Base-by-base conservation (phyloP, 371 early-diverging fungal species). In the Mucor sp. region DNA sequence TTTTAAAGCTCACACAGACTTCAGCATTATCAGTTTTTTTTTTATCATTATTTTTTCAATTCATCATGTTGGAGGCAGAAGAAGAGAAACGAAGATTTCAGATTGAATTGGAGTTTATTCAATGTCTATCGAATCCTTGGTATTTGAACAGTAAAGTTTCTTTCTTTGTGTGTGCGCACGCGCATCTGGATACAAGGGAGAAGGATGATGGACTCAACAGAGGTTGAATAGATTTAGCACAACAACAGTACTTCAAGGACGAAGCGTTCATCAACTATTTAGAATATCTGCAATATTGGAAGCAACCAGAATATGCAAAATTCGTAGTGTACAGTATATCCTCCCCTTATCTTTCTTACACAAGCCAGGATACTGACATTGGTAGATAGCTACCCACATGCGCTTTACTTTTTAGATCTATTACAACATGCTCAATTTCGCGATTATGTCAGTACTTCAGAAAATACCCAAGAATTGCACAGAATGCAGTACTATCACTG, bases 41-140 rank as follows among this genome's bases (percentile, higher is more conserved):
- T 15, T 28, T 30, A 6, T 33, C 43, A n/a, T n/a, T n/a, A n/a
- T 44, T 69, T 39, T 57, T 58, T 30, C 32, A 30, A 28, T 14
- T 58, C 0, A 19, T 21, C 21, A 64, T 62, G 48, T 17, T 68
- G 59, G 67, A 74, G 41, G 50, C 57, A 60, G 81, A 81, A 60
- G 80, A 83, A 53, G 81, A 83, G 65, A 80, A 82, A 41, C 74
- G 84, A 69, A 84, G 96, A 30, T 97, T 95, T 70, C 89, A 91
- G 69, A 87, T 95, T 19, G 98, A 97, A 79, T 87, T 97, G 25
- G 97, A 97, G 81, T 97, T 97, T 82, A 87, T 97, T 15, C 96
- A 95, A 77, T 94, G 94, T 64, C 80, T 97, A 17, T 86, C 97
- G n/a, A 97, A 97, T 77, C 97, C 97, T 25, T 90, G 91, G 90